phyloP scores from a whole-genome alignment of 305 asterid genomes.

The Fraxinus sp. region DNA sequence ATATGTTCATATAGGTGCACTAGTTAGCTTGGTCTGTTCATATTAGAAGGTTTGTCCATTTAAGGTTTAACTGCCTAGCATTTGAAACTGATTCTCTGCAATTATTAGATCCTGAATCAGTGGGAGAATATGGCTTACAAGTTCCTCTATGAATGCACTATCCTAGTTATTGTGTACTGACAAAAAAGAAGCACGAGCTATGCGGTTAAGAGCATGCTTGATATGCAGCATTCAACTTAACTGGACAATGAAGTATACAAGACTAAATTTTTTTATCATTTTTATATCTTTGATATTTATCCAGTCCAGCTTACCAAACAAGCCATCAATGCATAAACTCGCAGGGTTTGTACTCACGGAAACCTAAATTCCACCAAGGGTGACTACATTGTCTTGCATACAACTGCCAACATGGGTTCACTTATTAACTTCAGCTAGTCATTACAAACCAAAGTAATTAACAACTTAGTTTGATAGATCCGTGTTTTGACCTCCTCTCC shows the following conservation, averaged over 20 bases:
- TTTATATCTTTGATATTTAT: background rate
- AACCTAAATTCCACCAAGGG: background rate
- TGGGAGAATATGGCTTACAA: background rate
- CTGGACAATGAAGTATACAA: background rate
- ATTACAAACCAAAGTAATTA: background rate
- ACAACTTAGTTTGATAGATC: background rate
- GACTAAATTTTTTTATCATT: background rate
- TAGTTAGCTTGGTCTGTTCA: background rate
- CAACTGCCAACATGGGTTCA: background rate
- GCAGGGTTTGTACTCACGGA: background rate
- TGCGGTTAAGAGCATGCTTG: background rate
- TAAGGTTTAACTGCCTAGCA: background rate
- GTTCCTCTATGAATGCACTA: background rate
- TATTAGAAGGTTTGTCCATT: background rate
- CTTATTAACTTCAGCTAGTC: background rate
- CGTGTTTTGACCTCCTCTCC: background rate
- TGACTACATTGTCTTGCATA: background rate
- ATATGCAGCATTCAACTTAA: background rate
- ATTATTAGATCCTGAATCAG: background rate
- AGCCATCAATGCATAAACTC: background rate
- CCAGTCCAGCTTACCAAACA: background rate
- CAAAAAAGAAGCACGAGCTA: background rate
- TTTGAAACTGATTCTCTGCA: background rate
- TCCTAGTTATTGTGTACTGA: background rate
- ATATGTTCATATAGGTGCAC: background rate